Evolutionary conservation across 139 green algal species (phyloP), one percentile per base, ranked within the genome.

Genomic region (Closterium sp.): DNA sequence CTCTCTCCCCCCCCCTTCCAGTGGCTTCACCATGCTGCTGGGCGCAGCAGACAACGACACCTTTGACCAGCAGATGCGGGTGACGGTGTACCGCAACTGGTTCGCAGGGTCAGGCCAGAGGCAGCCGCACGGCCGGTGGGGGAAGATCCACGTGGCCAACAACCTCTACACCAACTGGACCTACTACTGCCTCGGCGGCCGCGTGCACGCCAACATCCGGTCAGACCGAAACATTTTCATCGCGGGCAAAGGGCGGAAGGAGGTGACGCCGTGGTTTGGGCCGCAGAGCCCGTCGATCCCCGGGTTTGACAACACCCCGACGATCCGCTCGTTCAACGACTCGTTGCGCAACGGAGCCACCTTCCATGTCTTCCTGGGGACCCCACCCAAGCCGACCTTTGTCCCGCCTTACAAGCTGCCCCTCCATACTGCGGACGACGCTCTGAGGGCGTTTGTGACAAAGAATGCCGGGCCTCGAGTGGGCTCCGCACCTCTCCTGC

Each of bases 101-200:
- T 88, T 69, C 34, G 16, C 3, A 8, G 28, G 25, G n/a, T 69
- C 25, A 12, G 85, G 85, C 85, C 85, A 88, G 34, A 32, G 85
- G 30, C 85, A 88, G 85, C 85, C 85, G n/a, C 30, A 31, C 85
- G 33, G 30, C 12, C 33, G 85, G 25, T 88, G 33, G 33, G 85
- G 85, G n/a, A 12, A 88, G 25, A 31, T 43, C 19, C 85, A 88
- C 85, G 85, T 88, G 33, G 85, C 85, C 85, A 88, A 88, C 85
- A 88, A 88, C 85, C 85, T 88, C 85, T 88, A 88, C 85, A 88
- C 85, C 34, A 88, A 33, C 34, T 88, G 85, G 85, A 33, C n/a
- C 85, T 88, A 43, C 33, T 88, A 88, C 4, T 43, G 33, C 85
- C 30, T 88, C 34, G 85, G 85, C 1, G 85, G 85, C 12, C 85